Percentiles rank a stretch among this genome's conserved stretches.
phyloP scores from a whole-genome alignment of 306 rosid species.

The Heteromeles arbutifolia region DNA sequence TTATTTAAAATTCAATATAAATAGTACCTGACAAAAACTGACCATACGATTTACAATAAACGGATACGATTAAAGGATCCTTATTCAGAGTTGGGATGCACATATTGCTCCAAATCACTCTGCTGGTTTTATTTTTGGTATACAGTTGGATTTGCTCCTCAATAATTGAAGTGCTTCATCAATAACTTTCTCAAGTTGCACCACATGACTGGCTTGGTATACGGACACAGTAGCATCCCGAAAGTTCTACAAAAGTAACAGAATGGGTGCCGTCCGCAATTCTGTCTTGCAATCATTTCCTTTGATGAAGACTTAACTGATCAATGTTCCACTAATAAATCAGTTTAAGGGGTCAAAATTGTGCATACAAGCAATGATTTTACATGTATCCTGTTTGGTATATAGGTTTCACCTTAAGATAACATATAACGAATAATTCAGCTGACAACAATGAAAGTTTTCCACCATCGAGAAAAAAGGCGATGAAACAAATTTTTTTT shows the following conservation, averaged over 20 bases:
- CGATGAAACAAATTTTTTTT: not conserved
- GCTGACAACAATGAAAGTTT: not conserved
- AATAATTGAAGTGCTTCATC: too few species aligned
- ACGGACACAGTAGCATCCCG: not conserved
- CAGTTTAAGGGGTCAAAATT: not conserved
- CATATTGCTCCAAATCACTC: too few species aligned
- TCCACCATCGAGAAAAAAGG: not conserved
- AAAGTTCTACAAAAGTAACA: not conserved
- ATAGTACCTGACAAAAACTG: too few species aligned
- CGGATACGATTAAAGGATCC: too few species aligned
- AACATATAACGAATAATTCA: not conserved
- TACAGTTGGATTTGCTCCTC: too few species aligned
- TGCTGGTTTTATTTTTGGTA: too few species aligned
- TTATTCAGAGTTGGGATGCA: too few species aligned
- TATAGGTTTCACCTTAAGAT: not conserved
- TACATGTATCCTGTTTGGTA: constrained; percentile 1
- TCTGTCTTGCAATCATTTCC: not conserved
- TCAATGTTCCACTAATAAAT: not conserved
- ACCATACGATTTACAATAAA: too few species aligned
- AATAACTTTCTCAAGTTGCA: too few species aligned
- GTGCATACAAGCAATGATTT: not conserved
- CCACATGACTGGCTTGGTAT: not conserved
- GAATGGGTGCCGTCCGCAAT: not conserved
- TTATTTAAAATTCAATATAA: too few species aligned
- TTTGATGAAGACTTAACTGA: not conserved